Percentiles rank a stretch among this genome's conserved stretches.
Evolutionary conservation across 2,329 filamentous ascomycete genomes (phyloP).

Genomic region (Tricladium varicosporioides): DNA sequence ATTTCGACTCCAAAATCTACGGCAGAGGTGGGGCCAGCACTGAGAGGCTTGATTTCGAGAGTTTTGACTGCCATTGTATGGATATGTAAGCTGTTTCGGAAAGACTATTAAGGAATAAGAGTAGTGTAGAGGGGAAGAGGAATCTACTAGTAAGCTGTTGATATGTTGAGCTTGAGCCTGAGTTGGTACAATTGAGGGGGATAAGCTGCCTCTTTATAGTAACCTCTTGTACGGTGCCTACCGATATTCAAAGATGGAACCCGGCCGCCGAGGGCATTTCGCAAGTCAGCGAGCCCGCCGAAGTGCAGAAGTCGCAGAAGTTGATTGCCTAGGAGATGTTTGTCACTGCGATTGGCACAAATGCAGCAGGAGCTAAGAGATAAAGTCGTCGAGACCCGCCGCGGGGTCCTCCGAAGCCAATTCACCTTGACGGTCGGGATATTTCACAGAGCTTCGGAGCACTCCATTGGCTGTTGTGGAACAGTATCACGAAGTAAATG

Average conservation of each 20-base stretch:
- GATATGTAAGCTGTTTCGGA: background rate
- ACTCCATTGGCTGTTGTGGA: no score
- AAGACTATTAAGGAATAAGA: background rate
- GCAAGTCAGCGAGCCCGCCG: background rate
- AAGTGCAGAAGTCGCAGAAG: background rate
- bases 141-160: no score
- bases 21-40: slow-evolving; percentile 27
- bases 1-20: slow-evolving; percentile 62
- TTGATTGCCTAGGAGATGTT: background rate
- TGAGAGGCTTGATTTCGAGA: slow-evolving; percentile 28
- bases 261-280: background rate
- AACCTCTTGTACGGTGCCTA: background rate
- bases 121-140: background rate
- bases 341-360: background rate
- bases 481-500: no score
- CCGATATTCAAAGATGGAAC: background rate
- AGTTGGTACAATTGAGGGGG: no score
- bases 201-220: slow-evolving; percentile 2
- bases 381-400: slow-evolving; percentile 2
- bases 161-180: no score
- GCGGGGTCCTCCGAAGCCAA: background rate
- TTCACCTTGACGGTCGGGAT: background rate
- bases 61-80: slow-evolving; percentile 32
- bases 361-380: background rate
- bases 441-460: no score